A percentile compares a stretch with the other conserved stretches of the same genome.
Evolutionary conservation across 2,329 filamentous ascomycete species (phyloP).

Genomic region (Neofusicoccum sp.): DNA sequence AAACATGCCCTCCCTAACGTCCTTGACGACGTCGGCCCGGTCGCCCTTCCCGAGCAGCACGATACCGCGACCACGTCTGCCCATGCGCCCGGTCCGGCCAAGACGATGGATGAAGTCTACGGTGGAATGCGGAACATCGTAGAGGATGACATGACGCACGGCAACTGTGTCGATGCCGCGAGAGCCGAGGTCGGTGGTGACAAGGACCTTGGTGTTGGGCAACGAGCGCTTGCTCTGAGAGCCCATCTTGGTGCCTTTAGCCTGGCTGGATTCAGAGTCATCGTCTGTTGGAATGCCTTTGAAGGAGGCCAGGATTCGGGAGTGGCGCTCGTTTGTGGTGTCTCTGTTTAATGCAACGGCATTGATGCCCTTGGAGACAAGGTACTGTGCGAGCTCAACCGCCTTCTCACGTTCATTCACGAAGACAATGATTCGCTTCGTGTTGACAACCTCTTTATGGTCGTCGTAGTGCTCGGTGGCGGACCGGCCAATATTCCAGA

Average conservation of each 20-base stretch:
- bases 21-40: slow-evolving; percentile 83
- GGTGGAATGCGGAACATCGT: slow-evolving; percentile 96
- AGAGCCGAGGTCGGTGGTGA: slow-evolving; percentile 91
- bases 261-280: slow-evolving; percentile 5
- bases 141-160: slow-evolving; percentile 88
- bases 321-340: slow-evolving; percentile 74
- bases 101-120: slow-evolving; percentile 98
- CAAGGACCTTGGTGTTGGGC: slow-evolving; percentile 75
- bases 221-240: not conserved
- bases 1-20: slow-evolving; percentile 78
- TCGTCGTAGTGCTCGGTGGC: slow-evolving; percentile 45
- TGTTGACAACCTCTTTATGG: slow-evolving; percentile 56
- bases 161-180: slow-evolving; percentile 92
- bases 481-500: slow-evolving; percentile 89
- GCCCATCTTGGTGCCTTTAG: slow-evolving; percentile 1
- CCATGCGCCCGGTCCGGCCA: slow-evolving; percentile 90
- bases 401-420: slow-evolving; percentile 95
- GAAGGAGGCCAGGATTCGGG: slow-evolving; percentile 76
- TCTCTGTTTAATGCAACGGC: slow-evolving; percentile 85
- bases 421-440: slow-evolving; percentile 90
- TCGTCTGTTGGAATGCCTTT: slow-evolving; percentile 50
- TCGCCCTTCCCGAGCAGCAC: slow-evolving; percentile 90
- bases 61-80: slow-evolving; percentile 82
- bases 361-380: slow-evolving; percentile 83
- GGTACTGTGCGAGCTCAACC: slow-evolving; percentile 75